Conservation (phyloP, 169 alveolate genomes). For the Plasmodium vinckei region DNA sequence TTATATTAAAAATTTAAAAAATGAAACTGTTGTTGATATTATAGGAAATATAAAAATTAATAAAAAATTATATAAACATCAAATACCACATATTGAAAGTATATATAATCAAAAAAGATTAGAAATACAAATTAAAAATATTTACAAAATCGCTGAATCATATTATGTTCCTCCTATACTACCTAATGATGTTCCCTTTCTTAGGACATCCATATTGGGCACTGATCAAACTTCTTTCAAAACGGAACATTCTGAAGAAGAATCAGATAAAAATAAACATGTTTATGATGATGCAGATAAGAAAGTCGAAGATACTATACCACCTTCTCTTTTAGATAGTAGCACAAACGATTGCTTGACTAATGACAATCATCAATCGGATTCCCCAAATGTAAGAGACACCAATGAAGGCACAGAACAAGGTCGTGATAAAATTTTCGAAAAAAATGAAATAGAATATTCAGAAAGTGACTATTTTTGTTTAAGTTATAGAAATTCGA, state of each 20-base stretch:
- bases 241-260: background rate
- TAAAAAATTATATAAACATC: slow-evolving; percentile 5
- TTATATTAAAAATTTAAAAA: slow-evolving; percentile 52
- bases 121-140: slow-evolving; percentile 5
- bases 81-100: slow-evolving; percentile 37
- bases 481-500: slow-evolving; percentile 20
- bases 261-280: too few species aligned
- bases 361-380: background rate
- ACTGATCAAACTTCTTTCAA: too few species aligned
- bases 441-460: slow-evolving; percentile 17
- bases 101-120: slow-evolving; percentile 16
- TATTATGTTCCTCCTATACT: slow-evolving; percentile 9
- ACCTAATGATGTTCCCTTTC: slow-evolving; percentile 1
- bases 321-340: background rate
- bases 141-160: slow-evolving; percentile 28
- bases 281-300: too few species aligned
- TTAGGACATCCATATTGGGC: too few species aligned
- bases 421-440: too few species aligned
- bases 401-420: background rate
- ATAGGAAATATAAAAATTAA: slow-evolving; percentile 34
- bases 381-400: background rate
- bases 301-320: background rate
- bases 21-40: slow-evolving; percentile 49
- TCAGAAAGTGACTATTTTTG: background rate
- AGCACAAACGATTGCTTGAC: background rate